phyloP scores from a whole-genome alignment of 768 basidiomycete genomes.

The Brasilioporus rufonigricans region DNA sequence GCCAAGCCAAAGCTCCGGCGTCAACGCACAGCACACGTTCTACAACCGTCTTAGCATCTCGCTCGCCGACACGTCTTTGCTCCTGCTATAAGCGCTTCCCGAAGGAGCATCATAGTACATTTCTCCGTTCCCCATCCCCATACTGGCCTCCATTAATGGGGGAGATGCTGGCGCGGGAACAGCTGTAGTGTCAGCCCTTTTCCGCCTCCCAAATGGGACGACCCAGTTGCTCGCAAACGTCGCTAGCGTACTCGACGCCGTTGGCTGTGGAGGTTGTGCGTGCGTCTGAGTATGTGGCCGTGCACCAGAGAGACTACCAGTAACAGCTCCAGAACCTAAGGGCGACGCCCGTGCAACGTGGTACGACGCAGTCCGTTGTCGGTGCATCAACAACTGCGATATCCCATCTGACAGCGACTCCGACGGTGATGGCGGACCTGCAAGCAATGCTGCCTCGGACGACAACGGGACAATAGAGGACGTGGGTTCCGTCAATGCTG shows the following conservation, averaged over 20 bases:
- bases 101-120: slow-evolving; percentile 16
- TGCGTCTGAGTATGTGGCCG: slow-evolving; percentile 4
- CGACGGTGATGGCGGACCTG: slow-evolving; percentile 55
- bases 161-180: slow-evolving; percentile 3
- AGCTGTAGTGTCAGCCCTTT: slow-evolving; percentile 23
- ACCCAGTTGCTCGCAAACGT: slow-evolving; percentile 66
- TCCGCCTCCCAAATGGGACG: slow-evolving; percentile 59
- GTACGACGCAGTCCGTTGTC: slow-evolving; percentile 61
- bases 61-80: too few species aligned
- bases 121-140: slow-evolving; percentile 27
- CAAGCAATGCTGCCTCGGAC: slow-evolving; percentile 26
- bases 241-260: slow-evolving; percentile 52
- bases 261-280: slow-evolving; percentile 28
- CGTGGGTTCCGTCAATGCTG: slow-evolving; percentile 58
- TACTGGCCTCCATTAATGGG: background rate
- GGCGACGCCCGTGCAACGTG: slow-evolving; percentile 53
- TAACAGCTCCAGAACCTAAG: slow-evolving; percentile 28
- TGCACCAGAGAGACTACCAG: background rate
- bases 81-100: slow-evolving; percentile 3
- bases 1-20: too few species aligned
- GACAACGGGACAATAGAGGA: too few species aligned
- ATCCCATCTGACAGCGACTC: slow-evolving; percentile 64
- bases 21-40: background rate
- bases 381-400: slow-evolving; percentile 40
- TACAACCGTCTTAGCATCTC: slow-evolving; percentile 36